Base-by-base conservation (phyloP, 139 green algal species). In the Volvox reticuliferus region DNA sequence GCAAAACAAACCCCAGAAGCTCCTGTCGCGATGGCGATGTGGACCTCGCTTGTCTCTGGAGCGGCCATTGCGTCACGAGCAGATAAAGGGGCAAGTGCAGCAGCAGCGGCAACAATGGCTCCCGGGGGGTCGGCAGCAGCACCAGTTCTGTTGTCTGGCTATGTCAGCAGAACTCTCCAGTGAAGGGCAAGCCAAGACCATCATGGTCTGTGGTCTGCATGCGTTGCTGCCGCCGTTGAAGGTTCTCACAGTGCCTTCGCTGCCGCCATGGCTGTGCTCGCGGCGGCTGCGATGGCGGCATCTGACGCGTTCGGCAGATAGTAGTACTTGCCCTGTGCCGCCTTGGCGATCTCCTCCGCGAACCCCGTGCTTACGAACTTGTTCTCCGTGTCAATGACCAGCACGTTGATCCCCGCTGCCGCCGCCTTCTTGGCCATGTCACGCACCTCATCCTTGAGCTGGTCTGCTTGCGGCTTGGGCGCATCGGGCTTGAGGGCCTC, bases 351-450 rank as follows among this genome's bases (percentile, higher is more conserved):
- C 92, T 99, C 98, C 94, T 99, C 97, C 13, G 98, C 98, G 95
- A 99, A 99, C 30, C 98, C 98, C 20, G 98, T 99, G n/a, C 96
- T 98, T 62, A 99, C 98, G 95, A 99, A 99, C 95, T 99, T 99
- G 95, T 99, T 99, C 92, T 99, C 98, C 33, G 97, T 99, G 96
- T 99, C 98, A 82, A 99, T 99, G 62, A 99, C 98, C 79, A 99
- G 95, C 93, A 99, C 92, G 87, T 99, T 95, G 62, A 83, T 67
- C 44, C 85, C 85, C 16, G 69, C 50, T 88, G 24, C 79, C 92
- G 61, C 80, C 20, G 96, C 82, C 94, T 97, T 98, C 93, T 97
- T 98, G 62, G 98, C 96, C 96, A 99, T 99, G 95, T 99, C 98
- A 5, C 97, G 93, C 24, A 99, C 93, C 90, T 93, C 88, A 1